These are phyloP conservation scores for Xylona heveae DNA, from an alignment of 495 filamentous ascomycete species.

Conservation along the genomic window DNA sequence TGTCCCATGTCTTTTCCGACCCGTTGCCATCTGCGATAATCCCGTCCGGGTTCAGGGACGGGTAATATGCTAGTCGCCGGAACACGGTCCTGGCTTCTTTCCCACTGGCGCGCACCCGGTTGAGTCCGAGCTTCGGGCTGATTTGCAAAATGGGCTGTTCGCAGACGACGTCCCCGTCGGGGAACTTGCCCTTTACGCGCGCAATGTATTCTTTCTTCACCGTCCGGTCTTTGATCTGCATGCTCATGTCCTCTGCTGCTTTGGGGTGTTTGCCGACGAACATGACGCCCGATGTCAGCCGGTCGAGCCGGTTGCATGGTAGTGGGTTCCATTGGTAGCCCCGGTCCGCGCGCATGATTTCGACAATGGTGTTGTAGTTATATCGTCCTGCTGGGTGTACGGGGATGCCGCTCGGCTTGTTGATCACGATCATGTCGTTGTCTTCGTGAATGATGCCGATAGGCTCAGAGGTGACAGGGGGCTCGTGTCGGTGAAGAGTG, in stretches of 20 bases:
- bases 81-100: conserved; percentile 83
- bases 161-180: conserved; percentile 54
- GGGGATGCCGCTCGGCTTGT: conserved; percentile 86
- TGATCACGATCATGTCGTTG: conserved; percentile 78
- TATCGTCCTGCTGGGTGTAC: conserved; percentile 92
- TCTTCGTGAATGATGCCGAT: conserved; percentile 79
- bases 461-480: conserved; percentile 60
- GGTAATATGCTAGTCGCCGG: conserved; percentile 72
- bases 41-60: conserved; percentile 15
- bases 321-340: conserved; percentile 47
- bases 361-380: conserved; percentile 79
- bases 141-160: conserved; percentile 87
- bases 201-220: conserved; percentile 91
- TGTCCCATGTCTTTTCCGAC: conserved; percentile 14
- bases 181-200: conserved; percentile 76
- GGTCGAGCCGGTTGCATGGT: conserved; percentile 84
- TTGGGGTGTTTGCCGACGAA: conserved; percentile 74
- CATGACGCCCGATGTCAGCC: conserved; percentile 90
- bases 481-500: conserved; percentile 89
- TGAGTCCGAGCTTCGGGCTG: conserved; percentile 85
- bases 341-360: conserved; percentile 74
- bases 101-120: conserved; percentile 78
- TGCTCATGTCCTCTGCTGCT: conserved; percentile 54
- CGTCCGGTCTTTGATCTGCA: conserved; percentile 48
- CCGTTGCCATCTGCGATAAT: conserved; percentile 6